These are phyloP conservation scores for Aspergillus sp. DNA, from an alignment of 2,329 filamentous ascomycete genomes.

Conservation along the genomic window DNA sequence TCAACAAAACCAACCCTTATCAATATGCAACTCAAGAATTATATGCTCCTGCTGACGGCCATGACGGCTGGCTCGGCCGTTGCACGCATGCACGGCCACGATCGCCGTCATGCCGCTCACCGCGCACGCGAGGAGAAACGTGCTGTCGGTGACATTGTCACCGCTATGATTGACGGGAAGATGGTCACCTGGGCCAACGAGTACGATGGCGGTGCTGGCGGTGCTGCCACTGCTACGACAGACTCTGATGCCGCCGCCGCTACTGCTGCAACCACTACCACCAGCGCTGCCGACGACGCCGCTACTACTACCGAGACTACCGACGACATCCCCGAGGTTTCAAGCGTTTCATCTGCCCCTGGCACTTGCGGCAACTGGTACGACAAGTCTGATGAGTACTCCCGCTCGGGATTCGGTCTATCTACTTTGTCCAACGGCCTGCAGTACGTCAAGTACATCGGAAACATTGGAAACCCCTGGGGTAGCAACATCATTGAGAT, in stretches of 20 bases:
- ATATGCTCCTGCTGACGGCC: conserved; percentile 36
- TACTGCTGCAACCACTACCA: conserved; percentile 10
- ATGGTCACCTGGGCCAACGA: conserved; percentile 38
- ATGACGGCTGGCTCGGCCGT: conserved; percentile 37
- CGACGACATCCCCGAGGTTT: conserved; percentile 11
- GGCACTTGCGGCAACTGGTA: conserved; percentile 25
- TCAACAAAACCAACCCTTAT: neutral
- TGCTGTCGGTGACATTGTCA: conserved; percentile 32
- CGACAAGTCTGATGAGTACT: conserved; percentile 22
- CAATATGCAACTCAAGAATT: conserved; percentile 42
- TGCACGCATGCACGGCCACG: conserved; percentile 39
- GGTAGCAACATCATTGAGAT: conserved; percentile 44
- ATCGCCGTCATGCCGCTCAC: conserved; percentile 37
- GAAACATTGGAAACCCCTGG: conserved; percentile 40
- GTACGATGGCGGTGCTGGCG: conserved; percentile 27
- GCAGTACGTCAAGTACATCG: conserved; percentile 28
- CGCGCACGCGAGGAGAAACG: conserved; percentile 33
- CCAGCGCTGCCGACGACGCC: conserved; percentile 13
- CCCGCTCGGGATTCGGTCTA: conserved; percentile 33
- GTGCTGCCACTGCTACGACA: conserved; percentile 17
- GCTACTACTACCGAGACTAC: conserved; percentile 17
- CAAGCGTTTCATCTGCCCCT: conserved; percentile 11
- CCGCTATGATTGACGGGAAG: conserved; percentile 34
- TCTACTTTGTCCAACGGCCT: conserved; percentile 18
- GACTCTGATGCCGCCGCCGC: conserved; percentile 13